These are phyloP conservation scores for Candida vartiovaarae DNA, from an alignment of 805 yeast species.

Conservation along the genomic window DNA sequence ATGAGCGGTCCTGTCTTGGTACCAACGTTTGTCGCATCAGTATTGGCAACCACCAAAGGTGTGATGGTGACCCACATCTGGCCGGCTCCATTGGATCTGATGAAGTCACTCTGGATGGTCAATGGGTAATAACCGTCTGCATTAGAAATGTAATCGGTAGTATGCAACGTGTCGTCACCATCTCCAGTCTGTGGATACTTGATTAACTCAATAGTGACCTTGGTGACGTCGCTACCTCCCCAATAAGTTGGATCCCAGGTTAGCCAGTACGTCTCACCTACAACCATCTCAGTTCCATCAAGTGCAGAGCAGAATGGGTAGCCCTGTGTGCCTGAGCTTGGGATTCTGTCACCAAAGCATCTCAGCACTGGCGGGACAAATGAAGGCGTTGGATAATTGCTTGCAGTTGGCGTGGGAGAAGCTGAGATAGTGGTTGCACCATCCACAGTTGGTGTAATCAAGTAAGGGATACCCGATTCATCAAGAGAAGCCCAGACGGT, in stretches of 20 bases:
- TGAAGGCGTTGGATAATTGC: slow-evolving; percentile 27
- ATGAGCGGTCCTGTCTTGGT: slow-evolving; percentile 33
- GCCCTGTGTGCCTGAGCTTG: slow-evolving; percentile 22
- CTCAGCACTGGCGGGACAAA: slow-evolving; percentile 39
- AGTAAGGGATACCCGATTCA: slow-evolving; percentile 36
- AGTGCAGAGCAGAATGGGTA: slow-evolving; percentile 36
- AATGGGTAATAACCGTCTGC: slow-evolving; percentile 35
- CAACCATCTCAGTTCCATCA: slow-evolving; percentile 37
- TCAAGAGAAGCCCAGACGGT: slow-evolving; percentile 40
- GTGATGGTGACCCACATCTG: slow-evolving; percentile 32
- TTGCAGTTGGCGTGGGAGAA: slow-evolving; percentile 35
- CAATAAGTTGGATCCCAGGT: slow-evolving; percentile 43
- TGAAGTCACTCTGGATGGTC: slow-evolving; percentile 25
- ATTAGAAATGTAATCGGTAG: slow-evolving; percentile 29
- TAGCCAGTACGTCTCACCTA: slow-evolving; percentile 42
- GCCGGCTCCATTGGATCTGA: slow-evolving; percentile 28
- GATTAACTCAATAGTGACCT: slow-evolving; percentile 27
- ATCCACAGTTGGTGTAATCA: slow-evolving; percentile 33
- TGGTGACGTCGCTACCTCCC: slow-evolving; percentile 29
- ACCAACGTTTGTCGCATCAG: slow-evolving; percentile 32
- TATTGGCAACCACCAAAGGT: slow-evolving; percentile 29
- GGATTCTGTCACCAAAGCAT: slow-evolving; percentile 37
- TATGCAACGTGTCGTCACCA: slow-evolving; percentile 26
- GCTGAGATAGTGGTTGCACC: slow-evolving; percentile 30
- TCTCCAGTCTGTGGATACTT: slow-evolving; percentile 30